Percentiles rank a stretch among this genome's conserved stretches.
Evolutionary conservation across 495 filamentous ascomycete species (phyloP).

Genomic region (Aspergillus ellipticus): DNA sequence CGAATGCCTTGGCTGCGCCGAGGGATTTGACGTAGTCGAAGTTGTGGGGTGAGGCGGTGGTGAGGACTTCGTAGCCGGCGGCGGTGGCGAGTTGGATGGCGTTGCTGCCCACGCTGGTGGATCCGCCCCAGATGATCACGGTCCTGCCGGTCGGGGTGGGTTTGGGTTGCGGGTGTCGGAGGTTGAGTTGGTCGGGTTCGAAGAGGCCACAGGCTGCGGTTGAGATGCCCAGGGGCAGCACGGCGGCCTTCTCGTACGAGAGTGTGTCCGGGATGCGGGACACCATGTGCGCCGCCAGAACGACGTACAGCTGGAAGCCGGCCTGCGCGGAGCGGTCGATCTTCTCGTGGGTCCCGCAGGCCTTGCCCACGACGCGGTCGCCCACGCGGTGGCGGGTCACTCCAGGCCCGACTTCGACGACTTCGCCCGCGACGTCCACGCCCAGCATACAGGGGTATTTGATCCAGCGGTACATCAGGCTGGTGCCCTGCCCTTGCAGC

Average conservation of each 20-base stretch:
- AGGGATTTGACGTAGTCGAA: constrained; percentile 44
- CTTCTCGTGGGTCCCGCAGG: background rate
- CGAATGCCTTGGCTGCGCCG: constrained; percentile 52
- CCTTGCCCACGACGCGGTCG: constrained; percentile 24
- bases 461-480: background rate
- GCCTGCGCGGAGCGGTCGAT: constrained; percentile 21
- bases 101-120: constrained; percentile 52
- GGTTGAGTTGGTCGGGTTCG: constrained; percentile 34
- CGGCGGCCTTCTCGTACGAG: constrained; percentile 42
- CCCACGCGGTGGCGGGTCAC: constrained; percentile 44
- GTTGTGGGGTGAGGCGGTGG: constrained; percentile 49
- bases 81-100: constrained; percentile 56
- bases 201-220: constrained; percentile 54
- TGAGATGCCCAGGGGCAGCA: constrained; percentile 51
- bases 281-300: constrained; percentile 30
- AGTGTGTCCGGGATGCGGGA: constrained; percentile 45
- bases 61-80: constrained; percentile 51
- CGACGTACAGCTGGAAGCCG: constrained; percentile 48
- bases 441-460: constrained; percentile 50
- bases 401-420: constrained; percentile 42
- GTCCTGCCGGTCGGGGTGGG: constrained; percentile 34
- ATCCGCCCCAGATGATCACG: constrained; percentile 59
- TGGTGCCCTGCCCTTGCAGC: constrained; percentile 21
- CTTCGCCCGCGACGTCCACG: constrained; percentile 50
- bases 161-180: constrained; percentile 28